A percentile compares a stretch with the other conserved stretches of the same genome.
phyloP scores from a whole-genome alignment of 768 basidiomycete species.

The Serendipita vermifera region DNA sequence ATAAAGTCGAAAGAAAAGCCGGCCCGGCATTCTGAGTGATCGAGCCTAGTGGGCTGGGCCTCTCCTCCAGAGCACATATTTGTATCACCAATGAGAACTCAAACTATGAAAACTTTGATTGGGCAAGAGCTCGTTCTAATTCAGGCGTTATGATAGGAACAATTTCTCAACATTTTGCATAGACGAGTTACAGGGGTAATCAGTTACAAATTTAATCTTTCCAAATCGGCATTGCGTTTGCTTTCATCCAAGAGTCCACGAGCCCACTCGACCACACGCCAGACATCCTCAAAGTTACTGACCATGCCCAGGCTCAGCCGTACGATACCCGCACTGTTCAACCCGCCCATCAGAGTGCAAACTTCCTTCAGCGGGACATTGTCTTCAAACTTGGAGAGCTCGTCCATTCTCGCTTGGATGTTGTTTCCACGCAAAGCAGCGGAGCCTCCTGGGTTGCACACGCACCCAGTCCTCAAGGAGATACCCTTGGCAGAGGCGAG shows the following conservation, averaged over 20 bases:
- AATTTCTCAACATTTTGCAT: too few species aligned
- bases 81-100: too few species aligned
- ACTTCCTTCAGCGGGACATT: neutral
- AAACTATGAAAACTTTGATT: too few species aligned
- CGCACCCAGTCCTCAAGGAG: conserved; percentile 71
- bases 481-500: conserved; percentile 30
- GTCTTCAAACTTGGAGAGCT: conserved; percentile 22
- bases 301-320: conserved; percentile 55
- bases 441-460: conserved; percentile 80
- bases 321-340: conserved; percentile 12
- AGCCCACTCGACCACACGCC: conserved; percentile 24
- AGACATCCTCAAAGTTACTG: conserved; percentile 62
- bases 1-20: too few species aligned
- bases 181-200: too few species aligned
- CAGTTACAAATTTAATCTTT: too few species aligned
- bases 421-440: conserved; percentile 47
- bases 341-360: neutral
- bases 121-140: too few species aligned
- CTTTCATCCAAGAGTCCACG: neutral
- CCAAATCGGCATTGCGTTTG: neutral
- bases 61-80: too few species aligned
- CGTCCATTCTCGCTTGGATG: conserved; percentile 49
- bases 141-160: too few species aligned
- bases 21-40: too few species aligned
- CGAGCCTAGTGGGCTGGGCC: too few species aligned